These are phyloP conservation scores for Lophiotrema nucula DNA, from an alignment of 495 filamentous ascomycete species.

Conservation along the genomic window DNA sequence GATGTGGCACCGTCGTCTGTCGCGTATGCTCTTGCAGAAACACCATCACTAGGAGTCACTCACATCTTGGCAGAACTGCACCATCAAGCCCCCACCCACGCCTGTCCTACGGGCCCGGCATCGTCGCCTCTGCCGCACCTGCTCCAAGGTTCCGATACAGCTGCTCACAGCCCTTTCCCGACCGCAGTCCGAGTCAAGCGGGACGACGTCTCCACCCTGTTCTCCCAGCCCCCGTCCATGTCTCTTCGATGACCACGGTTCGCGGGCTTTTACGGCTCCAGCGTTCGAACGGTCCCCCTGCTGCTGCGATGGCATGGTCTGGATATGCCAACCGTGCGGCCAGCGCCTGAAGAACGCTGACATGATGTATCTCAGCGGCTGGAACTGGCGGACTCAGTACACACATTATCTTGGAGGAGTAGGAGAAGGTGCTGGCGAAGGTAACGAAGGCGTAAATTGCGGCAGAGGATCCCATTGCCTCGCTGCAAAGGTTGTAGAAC, in stretches of 20 bases:
- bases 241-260: neutral
- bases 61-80: slow-evolving; percentile 67
- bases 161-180: slow-evolving; percentile 11
- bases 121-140: slow-evolving; percentile 73
- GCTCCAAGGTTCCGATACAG: slow-evolving; percentile 62
- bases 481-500: slow-evolving; percentile 68
- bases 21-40: slow-evolving; percentile 52
- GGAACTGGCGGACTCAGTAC: slow-evolving; percentile 88
- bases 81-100: slow-evolving; percentile 67
- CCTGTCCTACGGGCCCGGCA: slow-evolving; percentile 64
- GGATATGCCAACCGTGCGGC: slow-evolving; percentile 81
- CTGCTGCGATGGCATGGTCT: slow-evolving; percentile 64
- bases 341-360: slow-evolving; percentile 65
- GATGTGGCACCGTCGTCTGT: slow-evolving; percentile 74
- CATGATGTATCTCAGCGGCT: slow-evolving; percentile 73
- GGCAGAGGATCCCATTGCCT: slow-evolving; percentile 69
- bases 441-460: slow-evolving; percentile 81
- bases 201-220: slow-evolving; percentile 31
- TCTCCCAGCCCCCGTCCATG: slow-evolving; percentile 2
- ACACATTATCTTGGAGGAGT: slow-evolving; percentile 74
- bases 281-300: slow-evolving; percentile 64
- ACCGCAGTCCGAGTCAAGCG: neutral
- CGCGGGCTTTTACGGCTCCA: slow-evolving; percentile 39
- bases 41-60: neutral
- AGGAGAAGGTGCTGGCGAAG: slow-evolving; percentile 84